Evolutionary conservation across 1,284 basidiomycete genomes (phyloP).

Genomic region (Exsudoporus floridanus): DNA sequence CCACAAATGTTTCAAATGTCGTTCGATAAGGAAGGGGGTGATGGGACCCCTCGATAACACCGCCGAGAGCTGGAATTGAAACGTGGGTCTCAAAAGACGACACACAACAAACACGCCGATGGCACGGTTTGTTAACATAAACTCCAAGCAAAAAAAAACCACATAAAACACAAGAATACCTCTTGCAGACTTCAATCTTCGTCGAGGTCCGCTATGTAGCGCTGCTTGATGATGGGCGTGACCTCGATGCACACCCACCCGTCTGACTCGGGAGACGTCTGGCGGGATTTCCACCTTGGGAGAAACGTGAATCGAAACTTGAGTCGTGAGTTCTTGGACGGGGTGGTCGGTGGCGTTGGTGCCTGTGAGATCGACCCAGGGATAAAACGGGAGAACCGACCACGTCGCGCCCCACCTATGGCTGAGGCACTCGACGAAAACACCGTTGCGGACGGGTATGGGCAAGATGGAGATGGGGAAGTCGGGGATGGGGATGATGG

Average conservation of each 20-base stretch:
- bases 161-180: neutral
- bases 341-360: conserved; percentile 9
- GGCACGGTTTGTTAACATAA: neutral
- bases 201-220: conserved; percentile 15
- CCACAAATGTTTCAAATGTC: conserved; percentile 5
- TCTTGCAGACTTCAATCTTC: conserved; percentile 1
- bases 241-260: conserved; percentile 46
- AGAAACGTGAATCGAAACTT: conserved; percentile 20
- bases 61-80: neutral
- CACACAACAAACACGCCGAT: no score
- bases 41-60: neutral
- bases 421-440: neutral
- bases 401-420: neutral
- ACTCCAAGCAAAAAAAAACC: neutral
- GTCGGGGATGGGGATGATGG: no score
- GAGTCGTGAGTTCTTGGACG: conserved; percentile 18
- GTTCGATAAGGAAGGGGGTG: neutral
- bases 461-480: neutral
- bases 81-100: neutral
- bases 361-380: neutral
- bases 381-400: conserved; percentile 7
- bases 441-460: neutral
- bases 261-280: conserved; percentile 26
- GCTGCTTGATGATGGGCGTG: conserved; percentile 39
- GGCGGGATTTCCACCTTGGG: conserved; percentile 27